Evolutionary conservation across 2,329 filamentous ascomycete species (phyloP), one percentile per base, ranked within the genome.

Genomic region (Penicillium sclerotigenum): DNA sequence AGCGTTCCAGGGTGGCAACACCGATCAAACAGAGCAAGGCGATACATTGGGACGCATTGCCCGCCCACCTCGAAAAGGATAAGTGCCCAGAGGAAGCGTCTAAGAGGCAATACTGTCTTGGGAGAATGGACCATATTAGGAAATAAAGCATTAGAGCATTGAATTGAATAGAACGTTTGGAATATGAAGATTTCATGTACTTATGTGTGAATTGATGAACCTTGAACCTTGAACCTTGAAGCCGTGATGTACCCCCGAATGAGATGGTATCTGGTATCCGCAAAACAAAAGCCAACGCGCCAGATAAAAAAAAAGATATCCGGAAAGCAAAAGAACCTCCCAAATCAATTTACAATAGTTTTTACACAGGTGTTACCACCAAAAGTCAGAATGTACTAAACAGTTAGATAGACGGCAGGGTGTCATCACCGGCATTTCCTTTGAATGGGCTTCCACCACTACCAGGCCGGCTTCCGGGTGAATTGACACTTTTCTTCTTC

Each of bases 401-500:
- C n/a, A 41, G 2, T 50, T 29, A 52, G 2, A 34, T 31, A 40
- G 47, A 51, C 1, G 26, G 41, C 16, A 29, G n/a, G 20, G 34
- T 13, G 33, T 51, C 53, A 29, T 43, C 33, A 33, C 28, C 33
- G 1, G 26, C 40, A 13, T 52, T 36, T 28, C 26, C 33, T 31
- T 54, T 56, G 26, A 42, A 50, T 5, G 40, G 56, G 28, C 20
- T 33, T 40, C 49, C 63, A 46, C 63, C 66, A 47, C 60, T 65
- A 40, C 62, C 64, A 11, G 49, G 47, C 41, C 65, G 61, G 34
- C 62, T 66, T 48, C 58, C 63, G 36, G 59, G 48, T 0, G 61
- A 60, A 5, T 40, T 47, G 3, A 52, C 31, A 43, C 55, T 51
- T 2, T 53, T 48, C 49, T 61, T 67, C 47, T 67, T 68, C 0